These are phyloP conservation scores for Trametes punicea DNA, from an alignment of 768 basidiomycete genomes.

Conservation along the genomic window DNA sequence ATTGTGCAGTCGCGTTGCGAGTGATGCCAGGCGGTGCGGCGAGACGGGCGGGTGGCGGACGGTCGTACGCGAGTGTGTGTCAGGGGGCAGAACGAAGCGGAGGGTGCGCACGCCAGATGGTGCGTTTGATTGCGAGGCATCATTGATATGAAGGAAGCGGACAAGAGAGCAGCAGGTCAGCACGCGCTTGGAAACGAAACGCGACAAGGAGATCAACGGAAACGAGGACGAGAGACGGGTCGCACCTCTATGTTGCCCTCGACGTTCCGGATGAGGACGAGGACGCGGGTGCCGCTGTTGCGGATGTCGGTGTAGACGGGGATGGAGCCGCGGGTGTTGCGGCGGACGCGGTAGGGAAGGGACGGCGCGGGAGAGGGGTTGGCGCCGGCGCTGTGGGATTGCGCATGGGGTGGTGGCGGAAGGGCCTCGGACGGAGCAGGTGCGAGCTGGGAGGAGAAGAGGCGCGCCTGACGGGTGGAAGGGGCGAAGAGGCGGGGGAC, in stretches of 20 bases:
- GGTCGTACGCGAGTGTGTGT: not conserved
- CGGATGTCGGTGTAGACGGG: slow-evolving; percentile 77
- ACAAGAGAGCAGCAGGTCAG: not conserved
- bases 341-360: slow-evolving; percentile 54
- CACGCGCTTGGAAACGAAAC: slow-evolving; percentile 6
- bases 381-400: not conserved
- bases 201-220: too few species aligned
- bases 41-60: not conserved
- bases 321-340: slow-evolving; percentile 63
- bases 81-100: not conserved
- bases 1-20: slow-evolving; percentile 6
- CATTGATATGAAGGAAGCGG: too few species aligned
- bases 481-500: slow-evolving; percentile 3
- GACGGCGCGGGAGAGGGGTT: not conserved
- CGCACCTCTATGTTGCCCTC: slow-evolving; percentile 59
- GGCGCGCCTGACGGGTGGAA: slow-evolving; percentile 11
- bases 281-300: slow-evolving; percentile 57
- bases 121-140: too few species aligned
- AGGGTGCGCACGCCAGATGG: not conserved
- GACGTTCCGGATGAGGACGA: slow-evolving; percentile 62
- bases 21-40: too few species aligned
- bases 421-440: slow-evolving; percentile 4
- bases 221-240: slow-evolving; percentile 16
- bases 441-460: slow-evolving; percentile 16
- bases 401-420: not conserved